Evolutionary conservation across 805 yeast genomes (phyloP), one percentile per base, ranked within the genome.

Genomic region (Starmerella davenportii): DNA sequence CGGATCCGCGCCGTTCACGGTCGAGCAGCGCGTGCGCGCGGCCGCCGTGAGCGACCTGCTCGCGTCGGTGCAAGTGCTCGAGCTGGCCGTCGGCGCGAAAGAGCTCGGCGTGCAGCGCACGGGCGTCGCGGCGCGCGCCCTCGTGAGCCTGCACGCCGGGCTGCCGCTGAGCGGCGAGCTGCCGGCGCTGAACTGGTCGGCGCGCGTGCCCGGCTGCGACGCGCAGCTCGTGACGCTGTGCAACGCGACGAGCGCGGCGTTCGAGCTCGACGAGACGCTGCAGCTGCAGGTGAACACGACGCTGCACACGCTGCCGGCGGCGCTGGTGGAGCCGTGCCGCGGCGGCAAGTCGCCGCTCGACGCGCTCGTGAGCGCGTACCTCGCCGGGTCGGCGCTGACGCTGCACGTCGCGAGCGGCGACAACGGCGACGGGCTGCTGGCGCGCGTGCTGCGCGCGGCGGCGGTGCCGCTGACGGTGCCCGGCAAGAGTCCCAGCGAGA

Each of bases 201-300:
- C 55, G 8, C 44, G 44, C 38, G 44, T 57, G 2, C 47, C 47
- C 1, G 58, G 54, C n/a, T 57, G 61, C 35, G 39, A 33, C 9
- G n/a, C 30, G 4, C 16, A 36, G 13, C 25, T 38, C 7, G 39
- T 39, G 21, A 46, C 48, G 4, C 38, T 38, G 5, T 42, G 44
- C 31, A 17, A 31, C 38, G 44, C 51, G 15, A 15, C 37, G 1
- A 56, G 45, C 11, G 18, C 18, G 5, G 40, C 52, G 2, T 37
- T 35, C n/a, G 34, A 36, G 13, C 13, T 51, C 7, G 16, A 7
- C 13, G 18, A 2, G 41, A 36, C 11, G 32, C 28, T 8, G 41
- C 16, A 2, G 45, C 45, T 2, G 30, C 39, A 7, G 30, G 30
- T 5, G 32, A 40, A 9, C 34, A 30, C 25, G 50, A 55, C 21